phyloP scores from a whole-genome alignment of 139 green algal species.

The Tetradesmus obliquus region DNA sequence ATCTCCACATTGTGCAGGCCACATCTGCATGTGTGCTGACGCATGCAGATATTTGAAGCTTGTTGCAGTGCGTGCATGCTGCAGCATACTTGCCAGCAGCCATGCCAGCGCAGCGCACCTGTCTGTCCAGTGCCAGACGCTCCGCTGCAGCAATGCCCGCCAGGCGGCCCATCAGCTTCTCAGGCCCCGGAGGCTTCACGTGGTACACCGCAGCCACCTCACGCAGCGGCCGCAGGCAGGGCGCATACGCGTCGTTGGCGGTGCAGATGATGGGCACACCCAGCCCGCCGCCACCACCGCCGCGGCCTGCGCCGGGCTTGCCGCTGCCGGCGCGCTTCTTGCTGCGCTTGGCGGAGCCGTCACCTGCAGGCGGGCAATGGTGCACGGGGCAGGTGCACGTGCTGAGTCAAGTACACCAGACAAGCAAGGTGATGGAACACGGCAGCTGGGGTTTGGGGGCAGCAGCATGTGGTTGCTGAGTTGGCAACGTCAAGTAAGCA shows the following conservation, averaged over 20 bases:
- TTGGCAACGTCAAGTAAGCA: neutral
- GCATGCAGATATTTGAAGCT: too few species aligned
- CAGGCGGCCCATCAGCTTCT: constrained; percentile 68
- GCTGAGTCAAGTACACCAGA: too few species aligned
- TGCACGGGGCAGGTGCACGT: too few species aligned
- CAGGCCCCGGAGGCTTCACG: constrained; percentile 62
- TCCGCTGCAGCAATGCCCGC: constrained; percentile 70
- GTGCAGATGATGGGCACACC: constrained; percentile 94
- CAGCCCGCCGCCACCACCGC: constrained; percentile 52
- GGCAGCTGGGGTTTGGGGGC: neutral
- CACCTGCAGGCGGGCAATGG: neutral
- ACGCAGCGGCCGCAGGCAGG: constrained; percentile 87
- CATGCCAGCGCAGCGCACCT: constrained; percentile 38
- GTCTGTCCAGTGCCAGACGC: constrained; percentile 60
- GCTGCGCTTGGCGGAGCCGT: neutral
- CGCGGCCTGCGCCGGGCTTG: neutral
- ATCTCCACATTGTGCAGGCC: neutral
- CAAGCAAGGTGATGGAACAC: too few species aligned
- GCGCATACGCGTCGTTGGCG: constrained; percentile 97
- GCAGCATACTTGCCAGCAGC: neutral
- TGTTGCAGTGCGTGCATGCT: neutral
- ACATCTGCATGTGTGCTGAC: neutral
- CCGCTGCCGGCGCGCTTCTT: neutral
- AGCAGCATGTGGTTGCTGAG: neutral
- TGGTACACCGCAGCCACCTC: constrained; percentile 83